Conservation (phyloP, 1,139 yeast genomes). For the Candida pseudocylindracea region DNA sequence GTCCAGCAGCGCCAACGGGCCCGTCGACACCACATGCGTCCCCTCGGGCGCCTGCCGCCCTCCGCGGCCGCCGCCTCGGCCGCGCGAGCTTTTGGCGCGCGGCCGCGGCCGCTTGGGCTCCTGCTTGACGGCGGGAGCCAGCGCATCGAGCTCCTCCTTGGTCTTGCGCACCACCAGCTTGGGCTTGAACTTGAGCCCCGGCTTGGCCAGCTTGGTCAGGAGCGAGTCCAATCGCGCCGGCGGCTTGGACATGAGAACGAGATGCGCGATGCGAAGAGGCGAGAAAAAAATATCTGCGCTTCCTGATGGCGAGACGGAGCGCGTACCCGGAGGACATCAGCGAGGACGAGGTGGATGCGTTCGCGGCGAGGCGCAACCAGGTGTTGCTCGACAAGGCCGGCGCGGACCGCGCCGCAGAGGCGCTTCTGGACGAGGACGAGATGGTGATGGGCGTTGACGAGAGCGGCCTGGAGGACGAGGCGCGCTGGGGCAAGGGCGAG, state of each 20-base stretch:
- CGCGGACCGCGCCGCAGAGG: conserved; percentile 23
- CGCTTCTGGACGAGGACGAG: conserved; percentile 14
- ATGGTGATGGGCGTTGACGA: conserved; percentile 20
- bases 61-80: conserved; percentile 14
- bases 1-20: conserved; percentile 50
- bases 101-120: conserved; percentile 8
- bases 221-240: conserved; percentile 16
- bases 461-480: conserved; percentile 26
- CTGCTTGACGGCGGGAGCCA: conserved; percentile 33
- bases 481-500: conserved; percentile 69
- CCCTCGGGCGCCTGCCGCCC: conserved; percentile 29
- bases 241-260: conserved; percentile 15
- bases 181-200: conserved; percentile 50
- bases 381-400: conserved; percentile 34
- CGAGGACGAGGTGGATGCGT: conserved; percentile 43
- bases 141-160: conserved; percentile 63
- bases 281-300: background rate
- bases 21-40: conserved; percentile 47
- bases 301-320: no score
- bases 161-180: conserved; percentile 65
- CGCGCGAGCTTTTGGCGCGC: conserved; percentile 8
- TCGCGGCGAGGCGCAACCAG: conserved; percentile 44
- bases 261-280: background rate
- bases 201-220: conserved; percentile 10
- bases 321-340: no score